Conservation (phyloP, 106 monocot species). For the Dioscorea zingiberensis region DNA sequence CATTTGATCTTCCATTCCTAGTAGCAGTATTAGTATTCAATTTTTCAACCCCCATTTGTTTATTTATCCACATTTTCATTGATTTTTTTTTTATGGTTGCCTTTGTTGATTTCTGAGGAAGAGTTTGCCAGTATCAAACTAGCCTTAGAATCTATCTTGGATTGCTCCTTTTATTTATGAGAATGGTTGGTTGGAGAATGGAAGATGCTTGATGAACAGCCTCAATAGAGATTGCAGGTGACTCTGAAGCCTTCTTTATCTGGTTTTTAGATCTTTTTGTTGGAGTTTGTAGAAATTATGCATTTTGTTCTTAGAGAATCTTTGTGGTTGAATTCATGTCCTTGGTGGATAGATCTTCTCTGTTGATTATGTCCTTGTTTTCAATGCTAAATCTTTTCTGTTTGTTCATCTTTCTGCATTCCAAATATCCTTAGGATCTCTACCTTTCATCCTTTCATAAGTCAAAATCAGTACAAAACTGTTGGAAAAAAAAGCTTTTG, state of each 20-base stretch:
- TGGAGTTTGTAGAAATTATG: too few relatives aligned
- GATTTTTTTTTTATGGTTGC: constrained; percentile 6
- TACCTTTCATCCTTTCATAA: too few relatives aligned
- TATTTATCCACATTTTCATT: constrained; percentile 12
- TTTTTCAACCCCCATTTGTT: too few relatives aligned
- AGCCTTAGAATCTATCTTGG: background rate
- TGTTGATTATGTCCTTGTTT: too few relatives aligned
- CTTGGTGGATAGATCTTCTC: too few relatives aligned
- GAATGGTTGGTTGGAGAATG: constrained; percentile 17
- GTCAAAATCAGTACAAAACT: too few relatives aligned
- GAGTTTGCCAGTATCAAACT: background rate
- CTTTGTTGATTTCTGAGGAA: constrained; percentile 12
- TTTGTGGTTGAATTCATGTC: too few relatives aligned
- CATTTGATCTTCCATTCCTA: constrained; percentile 5
- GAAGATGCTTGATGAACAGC: constrained; percentile 24
- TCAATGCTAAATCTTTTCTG: too few relatives aligned
- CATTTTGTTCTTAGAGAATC: too few relatives aligned
- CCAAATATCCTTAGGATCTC: too few relatives aligned
- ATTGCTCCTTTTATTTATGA: constrained; percentile 7
- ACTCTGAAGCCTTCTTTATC: background rate
- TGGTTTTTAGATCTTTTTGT: background rate
- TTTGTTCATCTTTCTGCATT: too few relatives aligned
- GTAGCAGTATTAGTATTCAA: constrained; percentile 4
- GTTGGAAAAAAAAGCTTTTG: too few relatives aligned
- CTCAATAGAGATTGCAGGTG: constrained; percentile 24